Evolutionary conservation across 2,329 filamentous ascomycete genomes (phyloP), one percentile per base, ranked within the genome.

Genomic region (Thermoascus crustaceus): DNA sequence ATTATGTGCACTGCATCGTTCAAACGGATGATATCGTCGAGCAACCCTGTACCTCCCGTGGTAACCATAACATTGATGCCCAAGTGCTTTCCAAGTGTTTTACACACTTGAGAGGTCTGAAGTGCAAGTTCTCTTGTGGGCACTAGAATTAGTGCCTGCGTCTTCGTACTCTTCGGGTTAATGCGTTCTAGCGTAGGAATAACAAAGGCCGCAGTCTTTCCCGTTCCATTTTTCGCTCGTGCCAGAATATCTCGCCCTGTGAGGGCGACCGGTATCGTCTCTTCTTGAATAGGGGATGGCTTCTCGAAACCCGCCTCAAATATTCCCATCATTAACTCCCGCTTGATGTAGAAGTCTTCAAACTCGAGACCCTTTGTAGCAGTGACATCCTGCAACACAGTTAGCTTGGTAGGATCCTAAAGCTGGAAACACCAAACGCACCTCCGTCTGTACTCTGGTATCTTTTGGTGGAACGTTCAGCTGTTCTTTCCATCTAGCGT

Each of bases 21-120:
- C 50, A 98, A 69, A 55, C 91, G 86, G 50, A 98, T 80, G 57
- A 98, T 98, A 60, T 98, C 91, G 62, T 98, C 91, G 57, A 91
- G 86, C 38, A 98, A 72, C 17, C 85, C 85, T 26, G 91, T 96
- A 53, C 91, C 91, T 63, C 91, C 91, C 16, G 93, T 98, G 31
- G 89, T 95, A 48, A 98, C 93, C 93, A 98, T 98, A 55, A 98
- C 89, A 56, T 98, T 96, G 66, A 98, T 75, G 38, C 87, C 87
- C 25, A 98, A 79, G 58, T 98, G 88, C 67, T 98, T 96, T 45
- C 93, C 93, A 30, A 98, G 76, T 8, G 82, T 95, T 72, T 96
- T 98, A 78, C 91, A 98, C 48, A 98, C 91, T 66, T 98, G 91
- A 32, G 93, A 98, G 41, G 91, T 98, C 65, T 98, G 91, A 64